Base-by-base conservation (phyloP, 2,329 filamentous ascomycete genomes). In the Aspergillus pseudotamarii region DNA sequence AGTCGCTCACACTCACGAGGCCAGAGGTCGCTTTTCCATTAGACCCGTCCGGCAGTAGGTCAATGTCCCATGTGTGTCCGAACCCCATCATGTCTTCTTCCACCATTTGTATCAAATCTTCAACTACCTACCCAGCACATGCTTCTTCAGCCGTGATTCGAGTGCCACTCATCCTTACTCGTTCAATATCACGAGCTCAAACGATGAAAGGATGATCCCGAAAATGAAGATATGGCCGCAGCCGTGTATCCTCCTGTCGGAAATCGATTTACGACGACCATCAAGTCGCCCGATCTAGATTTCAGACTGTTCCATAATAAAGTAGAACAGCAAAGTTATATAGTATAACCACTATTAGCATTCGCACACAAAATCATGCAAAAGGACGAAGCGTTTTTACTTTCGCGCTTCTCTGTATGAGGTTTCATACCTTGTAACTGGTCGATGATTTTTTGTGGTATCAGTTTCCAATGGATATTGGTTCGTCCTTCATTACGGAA, bases 31-130 rank as follows among this genome's bases (percentile, higher is more conserved):
- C 2, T 16, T 19, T 19, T 28, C 14, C 14, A 10, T 30, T 26
- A 28, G 23, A 50, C 16, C 12, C n/a, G 6, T 28, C 26, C 16
- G 9, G 16, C 8, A 26, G 28, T 16, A 50, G 14, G 16, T 30
- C 12, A 28, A 34, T 36, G 26, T 21, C 34, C 23, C 21, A 30
- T 30, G 9, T 4, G 23, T 12, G 46, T 45, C 67, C 64, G 11
- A 68, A 9, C 2, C 38, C 14, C 55, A 1, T 19, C 48, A 64
- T 66, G 50, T 78, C 74, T 32, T 76, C 72, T 38, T 69, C 62
- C 1, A 74, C 68, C 61, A 77, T 69, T 1, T 63, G 45, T 8
- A 76, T 66, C 28, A 78, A 57, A 45, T 72, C 75, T n/a, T 69
- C 55, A 10, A 72, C 66, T 26, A 26, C 26, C 26, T 26, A 26